Conservation (phyloP, 345 rosid species). For the Pseudoturritis turrita region DNA sequence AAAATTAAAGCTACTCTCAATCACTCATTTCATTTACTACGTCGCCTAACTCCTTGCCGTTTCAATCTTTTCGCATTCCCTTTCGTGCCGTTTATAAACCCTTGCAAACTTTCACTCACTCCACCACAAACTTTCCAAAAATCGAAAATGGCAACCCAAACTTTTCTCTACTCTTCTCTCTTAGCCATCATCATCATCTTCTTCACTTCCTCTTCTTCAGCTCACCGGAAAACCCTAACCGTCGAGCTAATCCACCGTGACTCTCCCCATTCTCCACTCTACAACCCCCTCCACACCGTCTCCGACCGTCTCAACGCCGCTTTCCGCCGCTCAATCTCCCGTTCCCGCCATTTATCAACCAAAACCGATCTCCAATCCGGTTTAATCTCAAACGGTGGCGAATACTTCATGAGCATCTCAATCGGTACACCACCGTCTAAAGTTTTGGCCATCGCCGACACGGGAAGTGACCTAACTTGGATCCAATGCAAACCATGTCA, state of each 20-base stretch:
- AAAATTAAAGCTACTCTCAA: neutral
- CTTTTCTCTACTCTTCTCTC: neutral
- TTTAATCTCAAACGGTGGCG: constrained; percentile 9
- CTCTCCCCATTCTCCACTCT: constrained; percentile 30
- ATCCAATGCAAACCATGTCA: constrained; percentile 32
- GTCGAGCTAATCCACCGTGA: constrained; percentile 37
- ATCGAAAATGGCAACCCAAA: neutral
- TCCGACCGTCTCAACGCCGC: constrained; percentile 28
- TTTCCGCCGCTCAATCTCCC: constrained; percentile 30
- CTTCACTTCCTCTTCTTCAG: neutral
- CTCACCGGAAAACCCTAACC: neutral
- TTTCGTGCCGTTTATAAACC: constrained; percentile 1
- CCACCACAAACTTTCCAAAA: neutral
- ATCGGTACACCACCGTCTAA: constrained; percentile 33
- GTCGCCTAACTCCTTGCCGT: constrained; percentile 2
- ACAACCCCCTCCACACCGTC: constrained; percentile 20
- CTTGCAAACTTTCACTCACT: neutral
- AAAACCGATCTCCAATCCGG: constrained; percentile 22
- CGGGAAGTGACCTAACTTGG: constrained; percentile 31
- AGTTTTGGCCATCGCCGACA: constrained; percentile 28
- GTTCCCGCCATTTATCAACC: constrained; percentile 24
- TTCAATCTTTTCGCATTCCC: constrained; percentile 5
- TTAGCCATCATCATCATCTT: neutral
- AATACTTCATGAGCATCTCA: constrained; percentile 31
- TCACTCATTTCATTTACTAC: neutral